These are phyloP conservation scores for Tubosaeta sp. DNA, from an alignment of 768 basidiomycete species.

Conservation along the genomic window DNA sequence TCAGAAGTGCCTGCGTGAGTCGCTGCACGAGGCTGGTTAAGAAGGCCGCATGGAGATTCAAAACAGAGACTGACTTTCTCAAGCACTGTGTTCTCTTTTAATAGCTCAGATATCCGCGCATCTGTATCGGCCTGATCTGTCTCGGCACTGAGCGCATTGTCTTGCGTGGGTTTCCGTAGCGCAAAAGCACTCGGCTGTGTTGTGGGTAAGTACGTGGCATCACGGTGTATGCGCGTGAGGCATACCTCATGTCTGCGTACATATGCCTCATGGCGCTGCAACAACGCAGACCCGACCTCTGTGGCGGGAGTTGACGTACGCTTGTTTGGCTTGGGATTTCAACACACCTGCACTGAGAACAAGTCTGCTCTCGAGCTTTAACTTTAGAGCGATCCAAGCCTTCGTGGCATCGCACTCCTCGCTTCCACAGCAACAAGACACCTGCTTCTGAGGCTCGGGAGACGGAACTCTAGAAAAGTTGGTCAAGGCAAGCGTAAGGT, in stretches of 20 bases:
- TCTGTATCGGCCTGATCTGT: slow-evolving; percentile 26
- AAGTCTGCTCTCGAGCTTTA: slow-evolving; percentile 70
- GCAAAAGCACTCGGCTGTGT: slow-evolving; percentile 16
- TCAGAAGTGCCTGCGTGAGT: slow-evolving; percentile 71
- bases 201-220: slow-evolving; percentile 8
- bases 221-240: slow-evolving; percentile 11
- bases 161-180: slow-evolving; percentile 13
- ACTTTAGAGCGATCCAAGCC: slow-evolving; percentile 61
- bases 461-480: slow-evolving; percentile 71
- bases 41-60: neutral
- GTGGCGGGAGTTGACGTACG: slow-evolving; percentile 6
- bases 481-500: slow-evolving; percentile 68
- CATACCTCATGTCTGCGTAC: slow-evolving; percentile 67
- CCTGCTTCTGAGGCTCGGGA: slow-evolving; percentile 55
- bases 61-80: slow-evolving; percentile 35
- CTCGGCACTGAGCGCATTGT: slow-evolving; percentile 7
- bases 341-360: slow-evolving; percentile 81
- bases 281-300: slow-evolving; percentile 89
- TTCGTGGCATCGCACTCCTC: slow-evolving; percentile 63
- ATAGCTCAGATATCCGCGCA: slow-evolving; percentile 31
- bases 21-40: slow-evolving; percentile 42
- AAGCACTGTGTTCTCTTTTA: slow-evolving; percentile 57
- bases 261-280: slow-evolving; percentile 84
- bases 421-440: slow-evolving; percentile 62
- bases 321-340: neutral